Evolutionary conservation across 139 green algal species (phyloP).

Genomic region (Eudorina sp.): DNA sequence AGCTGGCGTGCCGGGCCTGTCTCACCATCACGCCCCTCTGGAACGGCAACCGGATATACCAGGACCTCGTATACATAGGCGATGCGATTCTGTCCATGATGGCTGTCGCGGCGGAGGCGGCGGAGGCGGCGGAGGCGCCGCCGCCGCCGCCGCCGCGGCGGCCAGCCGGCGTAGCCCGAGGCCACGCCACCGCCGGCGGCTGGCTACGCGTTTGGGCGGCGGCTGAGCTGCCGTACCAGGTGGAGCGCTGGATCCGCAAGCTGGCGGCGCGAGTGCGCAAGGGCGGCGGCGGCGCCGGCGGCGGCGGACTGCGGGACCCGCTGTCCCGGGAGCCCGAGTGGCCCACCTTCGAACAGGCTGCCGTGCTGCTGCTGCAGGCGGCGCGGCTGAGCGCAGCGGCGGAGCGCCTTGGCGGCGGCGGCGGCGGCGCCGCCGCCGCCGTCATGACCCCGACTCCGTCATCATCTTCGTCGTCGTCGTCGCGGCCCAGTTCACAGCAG

Average conservation of each 20-base stretch:
- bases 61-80: background rate
- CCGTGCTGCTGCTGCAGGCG: background rate
- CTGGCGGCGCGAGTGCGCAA: constrained; percentile 26
- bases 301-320: background rate
- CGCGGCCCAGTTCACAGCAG: no score
- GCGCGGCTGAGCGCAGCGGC: background rate
- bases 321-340: constrained; percentile 28
- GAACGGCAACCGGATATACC: constrained; percentile 41
- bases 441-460: no score
- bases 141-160: background rate
- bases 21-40: constrained; percentile 18
- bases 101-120: background rate
- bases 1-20: constrained; percentile 13
- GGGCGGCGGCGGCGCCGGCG: background rate
- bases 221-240: constrained; percentile 27
- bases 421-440: no score
- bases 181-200: background rate
- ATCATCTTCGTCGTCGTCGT: background rate
- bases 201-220: background rate
- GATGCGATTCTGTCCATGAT: background rate
- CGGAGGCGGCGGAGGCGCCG: background rate
- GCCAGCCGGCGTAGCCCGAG: background rate
- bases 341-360: constrained; percentile 26
- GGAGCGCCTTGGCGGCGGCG: background rate
- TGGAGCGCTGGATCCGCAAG: background rate